Base-by-base conservation (phyloP, 2,329 filamentous ascomycete genomes). In the Chrysoporthe cubensis region DNA sequence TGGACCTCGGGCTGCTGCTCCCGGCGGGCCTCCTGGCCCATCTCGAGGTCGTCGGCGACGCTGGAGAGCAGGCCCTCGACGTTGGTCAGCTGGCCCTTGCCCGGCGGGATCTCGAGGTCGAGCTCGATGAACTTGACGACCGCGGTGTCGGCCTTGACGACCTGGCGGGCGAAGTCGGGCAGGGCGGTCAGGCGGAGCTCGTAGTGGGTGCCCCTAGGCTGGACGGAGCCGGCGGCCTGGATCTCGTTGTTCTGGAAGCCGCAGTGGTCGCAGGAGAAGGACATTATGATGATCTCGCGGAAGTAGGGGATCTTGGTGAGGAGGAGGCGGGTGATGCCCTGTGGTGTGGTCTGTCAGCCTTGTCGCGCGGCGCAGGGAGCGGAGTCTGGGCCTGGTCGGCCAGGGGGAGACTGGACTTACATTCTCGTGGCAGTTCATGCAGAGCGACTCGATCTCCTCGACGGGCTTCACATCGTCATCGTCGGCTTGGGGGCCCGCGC, bases 261-360 rank as follows among this genome's bases (percentile, higher is more conserved):
- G 82, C 96, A 99, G 80, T 97, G 88, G 6, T 93, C 89, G 84
- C 96, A 99, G 72, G 88, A 87, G 80, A 99, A 99, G 71, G 95
- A 98, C 90, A 97, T 97, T 79, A 99, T 88, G 75, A 99, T 93
- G 71, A 99, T 90, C 79, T 99, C 95, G 82, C 94, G 93, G 84
- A 99, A 99, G 85, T 93, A 98, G 18, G 96, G 96, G 66, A 99
- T 97, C 72, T 89, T 89, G 18, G 96, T 97, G 65, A 99, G 88
- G 56, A 99, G 88, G 32, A 99, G 87, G 68, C 91, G 88, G 16
- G 96, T 99, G 1, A 84, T 87, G 74, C 96, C 96, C 92, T 96
- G 70, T 6, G 16, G 1, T 26, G 9, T 56, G 32, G 7, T 16
- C 7, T 48, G 26, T 64, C 48, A 57, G 46, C 34, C 34, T 3